Conservation (phyloP, 306 rosid species). For the Prunus dulcis region DNA sequence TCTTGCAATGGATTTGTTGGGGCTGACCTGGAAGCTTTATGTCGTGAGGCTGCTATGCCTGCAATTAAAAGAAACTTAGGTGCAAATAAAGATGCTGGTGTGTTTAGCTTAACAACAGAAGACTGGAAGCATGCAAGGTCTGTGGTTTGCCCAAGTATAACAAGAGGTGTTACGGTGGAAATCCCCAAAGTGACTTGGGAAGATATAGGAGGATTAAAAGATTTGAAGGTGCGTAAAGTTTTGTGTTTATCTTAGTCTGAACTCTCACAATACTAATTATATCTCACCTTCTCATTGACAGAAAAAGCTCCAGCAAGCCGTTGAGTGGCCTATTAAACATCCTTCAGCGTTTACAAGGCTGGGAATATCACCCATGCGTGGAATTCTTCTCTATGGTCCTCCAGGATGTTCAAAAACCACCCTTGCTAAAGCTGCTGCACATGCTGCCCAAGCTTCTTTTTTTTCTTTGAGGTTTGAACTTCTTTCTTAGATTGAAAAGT, state of each 20-base stretch:
- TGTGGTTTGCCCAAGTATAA: conserved; percentile 79
- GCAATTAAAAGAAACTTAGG: conserved; percentile 52
- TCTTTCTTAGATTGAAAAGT: background rate
- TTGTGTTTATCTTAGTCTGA: conserved; percentile 17
- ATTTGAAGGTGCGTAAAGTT: conserved; percentile 64
- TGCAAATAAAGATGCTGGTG: conserved; percentile 38
- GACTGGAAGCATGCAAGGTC: conserved; percentile 81
- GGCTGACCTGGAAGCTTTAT: conserved; percentile 86
- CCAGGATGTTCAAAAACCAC: conserved; percentile 98
- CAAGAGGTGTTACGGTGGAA: conserved; percentile 85
- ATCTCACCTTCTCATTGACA: conserved; percentile 29
- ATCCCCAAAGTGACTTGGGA: conserved; percentile 92
- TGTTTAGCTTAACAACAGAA: conserved; percentile 44
- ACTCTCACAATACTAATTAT: conserved; percentile 14
- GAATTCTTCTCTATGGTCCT: conserved; percentile 95
- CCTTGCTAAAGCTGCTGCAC: conserved; percentile 93
- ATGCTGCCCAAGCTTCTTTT: conserved; percentile 89
- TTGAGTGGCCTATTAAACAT: conserved; percentile 91
- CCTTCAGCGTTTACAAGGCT: conserved; percentile 61
- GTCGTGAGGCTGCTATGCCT: conserved; percentile 64
- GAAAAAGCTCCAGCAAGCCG: conserved; percentile 87
- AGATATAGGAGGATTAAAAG: conserved; percentile 84
- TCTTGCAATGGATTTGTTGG: conserved; percentile 95
- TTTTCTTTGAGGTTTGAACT: conserved; percentile 79
- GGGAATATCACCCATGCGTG: conserved; percentile 83